Evolutionary conservation across 1,139 yeast species (phyloP), one percentile per base, ranked within the genome.

Genomic region (Yamadazyma dushanensis): DNA sequence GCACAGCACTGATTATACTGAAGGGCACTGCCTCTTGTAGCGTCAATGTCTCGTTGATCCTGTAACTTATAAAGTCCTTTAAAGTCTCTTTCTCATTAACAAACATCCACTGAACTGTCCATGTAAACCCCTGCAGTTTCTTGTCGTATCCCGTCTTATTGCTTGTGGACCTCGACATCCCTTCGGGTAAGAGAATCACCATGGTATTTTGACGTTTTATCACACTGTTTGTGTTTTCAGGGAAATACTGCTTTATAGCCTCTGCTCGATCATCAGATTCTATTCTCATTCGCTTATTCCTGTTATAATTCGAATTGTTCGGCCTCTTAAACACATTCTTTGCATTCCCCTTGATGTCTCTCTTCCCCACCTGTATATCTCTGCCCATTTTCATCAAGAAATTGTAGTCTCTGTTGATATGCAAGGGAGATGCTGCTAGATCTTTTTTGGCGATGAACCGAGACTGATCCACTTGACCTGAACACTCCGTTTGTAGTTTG

Each of bases 371-470:
- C 25, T 69, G 70, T 10, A 83, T 62, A 6, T 66, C 56, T 34
- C 97, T 63, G 35, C 82, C 83, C 38, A 90, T 53, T 16, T 66
- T 66, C 40, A 78, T 67, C 26, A 90, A 61, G 52, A 86, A 87
- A 53, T 87, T 84, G 56, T 89, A 90, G 56, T 90, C 97, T 40
- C 97, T 62, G 52, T 89, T 88, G 8, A 89, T 76, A 31, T 79
- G 61, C 8, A 51, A 40, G 17, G 59, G 50, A 29, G 56, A 51
- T 15, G 55, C 46, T 7, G 59, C 43, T 4, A 77, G 46, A 5
- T 70, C 68, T 26, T 67, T 66, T 41, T 71, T 62, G 2, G 76
- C 49, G 1, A 85, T 63, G 53, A 79, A 88, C 37, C 66, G 64
- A 1, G 88, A 68, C 20, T 76, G 78, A 51, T 84, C 88, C 21